A percentile compares a stretch with the other conserved stretches of the same genome.
These are phyloP conservation scores for Hanseniaspora nectarophila DNA, from an alignment of 805 yeast species.

Conservation along the genomic window DNA sequence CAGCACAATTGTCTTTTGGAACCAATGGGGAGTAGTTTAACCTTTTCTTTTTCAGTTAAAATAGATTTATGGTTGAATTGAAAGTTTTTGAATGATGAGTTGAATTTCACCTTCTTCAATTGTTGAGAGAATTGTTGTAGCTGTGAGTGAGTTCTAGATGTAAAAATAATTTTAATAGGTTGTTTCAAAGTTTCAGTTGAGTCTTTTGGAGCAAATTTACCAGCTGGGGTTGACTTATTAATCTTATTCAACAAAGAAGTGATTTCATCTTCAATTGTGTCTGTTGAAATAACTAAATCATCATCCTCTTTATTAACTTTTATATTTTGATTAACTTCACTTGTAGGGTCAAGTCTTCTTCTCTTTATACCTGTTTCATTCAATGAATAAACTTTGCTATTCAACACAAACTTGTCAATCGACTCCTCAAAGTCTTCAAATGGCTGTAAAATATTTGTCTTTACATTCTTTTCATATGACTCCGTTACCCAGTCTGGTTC, in stretches of 20 bases:
- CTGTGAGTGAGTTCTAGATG: constrained; percentile 89
- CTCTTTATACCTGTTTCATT: constrained; percentile 14
- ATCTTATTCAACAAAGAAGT: constrained; percentile 33
- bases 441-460: constrained; percentile 21
- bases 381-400: constrained; percentile 3
- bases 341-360: constrained; percentile 15
- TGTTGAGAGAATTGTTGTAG: constrained; percentile 69
- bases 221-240: constrained; percentile 14
- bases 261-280: constrained; percentile 23
- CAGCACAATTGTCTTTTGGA: constrained; percentile 81
- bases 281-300: constrained; percentile 25
- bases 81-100: constrained; percentile 41
- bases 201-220: constrained; percentile 15
- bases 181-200: constrained; percentile 21
- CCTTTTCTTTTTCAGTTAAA: constrained; percentile 35
- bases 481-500: constrained; percentile 63
- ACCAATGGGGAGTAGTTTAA: constrained; percentile 62
- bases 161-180: constrained; percentile 46
- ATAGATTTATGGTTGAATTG: background rate
- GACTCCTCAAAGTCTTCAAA: constrained; percentile 30
- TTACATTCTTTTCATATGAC: constrained; percentile 26
- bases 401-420: constrained; percentile 25
- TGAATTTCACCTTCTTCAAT: constrained; percentile 47
- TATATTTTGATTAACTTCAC: constrained; percentile 16
- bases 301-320: constrained; percentile 23